Conservation (phyloP, 208 protist species). For the Trypanosoma boissoni region DNA sequence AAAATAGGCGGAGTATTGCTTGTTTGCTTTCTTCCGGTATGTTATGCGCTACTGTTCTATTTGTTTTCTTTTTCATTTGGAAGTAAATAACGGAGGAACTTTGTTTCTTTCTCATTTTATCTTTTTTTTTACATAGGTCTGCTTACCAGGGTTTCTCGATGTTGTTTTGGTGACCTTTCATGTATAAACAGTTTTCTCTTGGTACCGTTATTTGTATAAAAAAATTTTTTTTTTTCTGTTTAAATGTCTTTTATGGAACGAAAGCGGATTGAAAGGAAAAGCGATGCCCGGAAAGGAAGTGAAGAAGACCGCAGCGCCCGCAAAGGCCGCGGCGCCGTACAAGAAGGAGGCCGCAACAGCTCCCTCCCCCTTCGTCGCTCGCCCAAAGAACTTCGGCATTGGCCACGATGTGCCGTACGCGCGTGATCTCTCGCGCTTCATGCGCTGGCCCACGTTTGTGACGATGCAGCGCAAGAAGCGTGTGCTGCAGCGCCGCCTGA, state of each 20-base stretch:
- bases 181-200: constrained; percentile 2
- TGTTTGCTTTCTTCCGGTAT: neutral
- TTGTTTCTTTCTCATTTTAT: too few species aligned
- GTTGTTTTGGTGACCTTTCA: neutral
- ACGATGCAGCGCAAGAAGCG: constrained; percentile 97
- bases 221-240: constrained; percentile 15
- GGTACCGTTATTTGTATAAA: constrained; percentile 12
- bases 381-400: constrained; percentile 91
- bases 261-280: constrained; percentile 8
- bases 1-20: constrained; percentile 4
- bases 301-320: constrained; percentile 58
- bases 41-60: neutral
- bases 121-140: too few species aligned
- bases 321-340: constrained; percentile 60
- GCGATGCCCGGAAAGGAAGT: constrained; percentile 86
- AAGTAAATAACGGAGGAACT: too few species aligned
- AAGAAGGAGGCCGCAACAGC: constrained; percentile 63
- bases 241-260: constrained; percentile 7
- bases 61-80: constrained; percentile 11
- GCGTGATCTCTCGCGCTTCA: constrained; percentile 96
- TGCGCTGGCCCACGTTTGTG: constrained; percentile 99
- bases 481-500: constrained; percentile 97
- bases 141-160: too few species aligned
- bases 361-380: constrained; percentile 65
- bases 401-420: constrained; percentile 93